Evolutionary conservation across 192 early-diverging fungal genomes (phyloP).

Genomic region (Podila epigama): DNA sequence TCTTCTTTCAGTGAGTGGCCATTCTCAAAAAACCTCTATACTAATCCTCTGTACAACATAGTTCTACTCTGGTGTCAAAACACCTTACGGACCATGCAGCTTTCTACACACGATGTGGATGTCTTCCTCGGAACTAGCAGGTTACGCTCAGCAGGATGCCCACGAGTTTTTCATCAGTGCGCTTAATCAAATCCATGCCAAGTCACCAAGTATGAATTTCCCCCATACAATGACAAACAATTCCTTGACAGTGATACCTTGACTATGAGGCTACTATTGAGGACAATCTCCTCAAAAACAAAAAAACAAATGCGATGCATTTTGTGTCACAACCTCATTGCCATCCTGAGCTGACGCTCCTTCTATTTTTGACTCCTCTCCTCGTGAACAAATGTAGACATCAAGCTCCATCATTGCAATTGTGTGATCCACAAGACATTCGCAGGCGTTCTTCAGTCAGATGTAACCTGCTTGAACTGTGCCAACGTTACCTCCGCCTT

Average conservation of each 20-base stretch:
- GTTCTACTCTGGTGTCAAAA: slow-evolving; percentile 72
- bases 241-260: too few species aligned
- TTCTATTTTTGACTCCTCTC: background rate
- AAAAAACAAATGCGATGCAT: background rate
- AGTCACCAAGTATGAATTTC: slow-evolving; percentile 54
- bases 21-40: background rate
- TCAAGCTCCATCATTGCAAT: slow-evolving; percentile 61
- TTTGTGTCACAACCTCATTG: background rate
- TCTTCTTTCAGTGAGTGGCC: background rate
- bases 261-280: too few species aligned
- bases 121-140: slow-evolving; percentile 84
- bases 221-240: too few species aligned
- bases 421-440: slow-evolving; percentile 94
- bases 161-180: slow-evolving; percentile 97
- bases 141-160: slow-evolving; percentile 95
- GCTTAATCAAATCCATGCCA: slow-evolving; percentile 85
- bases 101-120: slow-evolving; percentile 93
- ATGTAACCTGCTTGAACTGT: slow-evolving; percentile 86
- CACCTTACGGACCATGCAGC: slow-evolving; percentile 82
- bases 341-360: too few species aligned
- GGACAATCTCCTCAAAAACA: background rate
- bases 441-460: slow-evolving; percentile 88
- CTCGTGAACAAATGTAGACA: slow-evolving; percentile 7
- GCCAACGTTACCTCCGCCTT: slow-evolving; percentile 78
- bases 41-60: slow-evolving; percentile 10